Evolutionary conservation across 495 filamentous ascomycete species (phyloP).

Genomic region (Penicillium pancosmium): DNA sequence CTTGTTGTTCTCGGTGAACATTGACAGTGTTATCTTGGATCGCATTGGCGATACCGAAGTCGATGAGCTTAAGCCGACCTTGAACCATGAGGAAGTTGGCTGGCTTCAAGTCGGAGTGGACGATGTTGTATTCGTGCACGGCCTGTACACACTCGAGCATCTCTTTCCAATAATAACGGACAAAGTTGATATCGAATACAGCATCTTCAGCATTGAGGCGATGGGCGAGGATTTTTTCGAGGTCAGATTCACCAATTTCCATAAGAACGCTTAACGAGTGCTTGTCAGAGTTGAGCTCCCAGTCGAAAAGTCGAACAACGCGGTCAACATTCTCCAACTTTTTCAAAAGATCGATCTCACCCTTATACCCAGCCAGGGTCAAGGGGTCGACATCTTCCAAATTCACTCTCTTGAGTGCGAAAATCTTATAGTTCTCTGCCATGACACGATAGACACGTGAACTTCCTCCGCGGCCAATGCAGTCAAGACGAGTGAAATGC

Average conservation of each 20-base stretch:
- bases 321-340: constrained; percentile 81
- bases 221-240: constrained; percentile 81
- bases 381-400: constrained; percentile 85
- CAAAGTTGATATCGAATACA: constrained; percentile 81
- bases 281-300: constrained; percentile 88
- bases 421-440: constrained; percentile 92
- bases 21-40: constrained; percentile 97
- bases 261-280: constrained; percentile 89
- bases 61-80: constrained; percentile 82
- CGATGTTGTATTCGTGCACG: constrained; percentile 86
- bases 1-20: constrained; percentile 91
- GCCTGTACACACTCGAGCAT: constrained; percentile 95
- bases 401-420: constrained; percentile 90
- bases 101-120: constrained; percentile 95
- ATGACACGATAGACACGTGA: constrained; percentile 95
- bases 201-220: constrained; percentile 73
- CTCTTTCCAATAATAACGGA: constrained; percentile 97
- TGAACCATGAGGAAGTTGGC: constrained; percentile 91
- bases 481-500: constrained; percentile 83
- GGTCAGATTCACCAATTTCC: constrained; percentile 96
- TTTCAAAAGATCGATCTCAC: constrained; percentile 90
- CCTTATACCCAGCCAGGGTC: constrained; percentile 87
- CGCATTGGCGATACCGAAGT: constrained; percentile 97
- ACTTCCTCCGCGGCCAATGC: constrained; percentile 88
- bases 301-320: constrained; percentile 88